A percentile compares a stretch with the other conserved stretches of the same genome.
Evolutionary conservation across 2,329 filamentous ascomycete species (phyloP).

Genomic region (Phialophora macrospora): DNA sequence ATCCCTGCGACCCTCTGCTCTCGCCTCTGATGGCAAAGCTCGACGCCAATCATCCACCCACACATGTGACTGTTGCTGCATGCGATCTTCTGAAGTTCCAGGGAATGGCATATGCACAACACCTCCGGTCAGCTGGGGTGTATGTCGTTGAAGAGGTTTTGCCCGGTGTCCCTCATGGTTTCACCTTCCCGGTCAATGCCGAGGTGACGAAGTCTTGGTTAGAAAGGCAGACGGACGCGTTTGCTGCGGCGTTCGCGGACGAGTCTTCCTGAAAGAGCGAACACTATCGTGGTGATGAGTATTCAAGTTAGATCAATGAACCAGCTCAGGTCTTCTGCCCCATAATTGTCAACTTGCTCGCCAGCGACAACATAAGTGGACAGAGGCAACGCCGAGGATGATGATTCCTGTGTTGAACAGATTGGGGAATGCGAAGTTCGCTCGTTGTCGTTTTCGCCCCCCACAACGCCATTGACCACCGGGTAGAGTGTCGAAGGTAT

Average conservation of each 20-base stretch:
- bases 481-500: conserved; percentile 1
- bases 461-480: background rate
- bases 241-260: conserved; percentile 10
- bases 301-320: conserved; percentile 7
- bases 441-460: background rate
- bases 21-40: conserved; percentile 17
- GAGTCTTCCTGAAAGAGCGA: background rate
- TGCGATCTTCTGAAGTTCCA: conserved; percentile 19
- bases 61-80: conserved; percentile 21
- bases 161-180: conserved; percentile 27
- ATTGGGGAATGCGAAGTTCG: background rate
- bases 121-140: conserved; percentile 19
- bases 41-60: conserved; percentile 10
- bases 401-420: background rate
- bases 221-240: conserved; percentile 13
- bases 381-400: background rate
- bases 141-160: conserved; percentile 18
- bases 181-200: conserved; percentile 22
- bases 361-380: background rate
- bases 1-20: conserved; percentile 13
- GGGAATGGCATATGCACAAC: conserved; percentile 21
- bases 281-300: background rate
- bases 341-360: background rate
- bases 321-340: conserved; percentile 2
- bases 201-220: conserved; percentile 16